A percentile compares a stretch with the other conserved stretches of the same genome.
These are phyloP conservation scores for Tripterygium wilfordii DNA, from an alignment of 177 flowering plant species.

Conservation along the genomic window DNA sequence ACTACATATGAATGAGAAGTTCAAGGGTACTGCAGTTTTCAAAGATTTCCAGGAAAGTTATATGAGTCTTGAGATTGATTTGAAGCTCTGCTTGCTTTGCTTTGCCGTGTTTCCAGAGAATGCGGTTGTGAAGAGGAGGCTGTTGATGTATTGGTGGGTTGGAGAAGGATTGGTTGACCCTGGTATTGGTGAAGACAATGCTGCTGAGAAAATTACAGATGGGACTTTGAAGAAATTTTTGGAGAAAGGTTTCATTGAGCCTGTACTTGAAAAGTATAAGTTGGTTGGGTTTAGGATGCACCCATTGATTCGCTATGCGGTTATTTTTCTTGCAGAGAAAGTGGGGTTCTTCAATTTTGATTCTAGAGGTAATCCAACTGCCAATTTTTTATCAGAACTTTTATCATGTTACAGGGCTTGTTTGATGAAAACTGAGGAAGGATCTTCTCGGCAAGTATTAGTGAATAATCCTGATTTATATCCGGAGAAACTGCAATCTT, in stretches of 20 bases:
- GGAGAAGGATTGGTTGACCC: constrained; percentile 17
- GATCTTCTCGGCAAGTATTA: background rate
- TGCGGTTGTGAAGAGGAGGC: constrained; percentile 14
- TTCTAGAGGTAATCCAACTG: background rate
- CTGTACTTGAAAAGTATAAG: constrained; percentile 3
- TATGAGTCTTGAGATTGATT: constrained; percentile 2
- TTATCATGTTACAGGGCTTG: constrained; percentile 5
- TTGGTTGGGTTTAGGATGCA: constrained; percentile 15
- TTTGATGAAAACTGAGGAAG: constrained; percentile 1
- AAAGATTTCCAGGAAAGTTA: background rate
- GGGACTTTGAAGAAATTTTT: constrained; percentile 1
- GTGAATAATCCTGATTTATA: background rate
- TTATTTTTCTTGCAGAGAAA: constrained; percentile 9
- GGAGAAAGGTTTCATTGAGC: constrained; percentile 19
- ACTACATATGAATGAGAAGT: background rate
- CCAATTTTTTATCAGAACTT: no score
- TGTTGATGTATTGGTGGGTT: constrained; percentile 31
- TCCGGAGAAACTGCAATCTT: constrained; percentile 3
- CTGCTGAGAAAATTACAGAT: constrained; percentile 3
- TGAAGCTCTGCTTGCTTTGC: constrained; percentile 28
- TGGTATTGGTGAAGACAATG: background rate
- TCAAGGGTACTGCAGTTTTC: background rate
- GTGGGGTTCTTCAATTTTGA: constrained; percentile 10
- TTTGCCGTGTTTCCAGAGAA: constrained; percentile 31
- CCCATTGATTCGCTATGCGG: constrained; percentile 12